Percentiles rank a stretch among this genome's conserved stretches.
Conservation (phyloP, 345 rosid genomes). For the Moricandia moricandioides region DNA sequence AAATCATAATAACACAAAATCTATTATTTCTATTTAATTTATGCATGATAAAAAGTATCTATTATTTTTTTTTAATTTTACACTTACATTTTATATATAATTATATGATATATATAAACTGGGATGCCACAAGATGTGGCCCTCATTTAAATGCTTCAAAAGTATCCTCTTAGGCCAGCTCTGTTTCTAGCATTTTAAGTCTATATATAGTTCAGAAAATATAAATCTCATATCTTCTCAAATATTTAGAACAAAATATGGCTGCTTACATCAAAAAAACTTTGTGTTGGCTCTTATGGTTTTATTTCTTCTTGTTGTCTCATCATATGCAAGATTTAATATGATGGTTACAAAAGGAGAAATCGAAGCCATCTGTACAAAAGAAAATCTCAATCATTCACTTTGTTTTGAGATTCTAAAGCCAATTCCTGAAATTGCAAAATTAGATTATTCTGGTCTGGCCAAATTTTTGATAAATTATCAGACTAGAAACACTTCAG, state of each 20-base stretch:
- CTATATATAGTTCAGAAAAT: background rate
- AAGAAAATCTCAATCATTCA: background rate
- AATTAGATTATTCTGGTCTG: background rate
- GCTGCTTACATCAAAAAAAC: background rate
- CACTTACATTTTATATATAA: no score
- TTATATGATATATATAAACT: no score
- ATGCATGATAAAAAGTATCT: no score
- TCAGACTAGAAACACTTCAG: background rate
- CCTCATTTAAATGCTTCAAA: no score
- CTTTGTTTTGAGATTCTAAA: slow-evolving; percentile 5
- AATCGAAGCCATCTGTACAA: background rate
- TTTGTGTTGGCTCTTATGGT: background rate
- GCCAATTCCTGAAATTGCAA: background rate
- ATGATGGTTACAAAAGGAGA: background rate
- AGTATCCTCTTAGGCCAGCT: no score
- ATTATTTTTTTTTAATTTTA: no score
- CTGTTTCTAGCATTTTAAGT: background rate
- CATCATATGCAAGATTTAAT: background rate
- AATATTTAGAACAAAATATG: background rate
- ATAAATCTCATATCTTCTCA: background rate
- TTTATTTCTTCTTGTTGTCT: background rate
- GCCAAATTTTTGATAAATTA: background rate
- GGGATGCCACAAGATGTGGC: no score
- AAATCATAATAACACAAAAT: no score
- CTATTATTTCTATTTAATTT: no score